A percentile compares a stretch with the other conserved stretches of the same genome.
phyloP scores from a whole-genome alignment of 768 basidiomycete genomes.

The Amylocystis lapponica region DNA sequence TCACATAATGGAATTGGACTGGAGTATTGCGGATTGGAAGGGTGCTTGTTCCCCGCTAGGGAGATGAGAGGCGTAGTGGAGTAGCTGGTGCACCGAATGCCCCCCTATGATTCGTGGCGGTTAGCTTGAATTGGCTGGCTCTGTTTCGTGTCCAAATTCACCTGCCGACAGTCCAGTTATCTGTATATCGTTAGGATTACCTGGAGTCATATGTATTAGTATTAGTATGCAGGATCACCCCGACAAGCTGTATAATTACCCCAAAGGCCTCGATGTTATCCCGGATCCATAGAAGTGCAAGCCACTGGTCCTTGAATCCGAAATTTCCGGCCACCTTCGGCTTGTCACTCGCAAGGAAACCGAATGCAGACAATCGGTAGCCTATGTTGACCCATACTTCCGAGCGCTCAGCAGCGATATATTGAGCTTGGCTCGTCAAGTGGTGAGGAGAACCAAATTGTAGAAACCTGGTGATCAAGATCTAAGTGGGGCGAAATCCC shows the following conservation, averaged over 20 bases:
- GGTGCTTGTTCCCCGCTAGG: constrained; percentile 53
- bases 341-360: constrained; percentile 64
- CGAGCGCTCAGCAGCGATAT: constrained; percentile 52
- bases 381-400: constrained; percentile 77
- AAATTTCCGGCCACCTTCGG: constrained; percentile 66
- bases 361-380: constrained; percentile 71
- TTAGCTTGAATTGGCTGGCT: no score
- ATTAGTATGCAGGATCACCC: neutral
- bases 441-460: constrained; percentile 75
- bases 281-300: constrained; percentile 67
- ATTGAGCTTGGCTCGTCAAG: constrained; percentile 57
- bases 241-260: constrained; percentile 44
- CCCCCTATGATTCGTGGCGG: no score
- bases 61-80: constrained; percentile 63
- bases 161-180: constrained; percentile 72
- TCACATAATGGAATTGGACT: constrained; percentile 72
- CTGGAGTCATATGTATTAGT: constrained; percentile 28
- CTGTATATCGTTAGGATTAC: constrained; percentile 54
- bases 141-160: no score
- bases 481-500: neutral
- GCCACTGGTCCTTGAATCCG: constrained; percentile 83
- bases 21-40: constrained; percentile 58
- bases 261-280: constrained; percentile 66
- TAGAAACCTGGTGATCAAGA: constrained; percentile 54
- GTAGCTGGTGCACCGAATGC: constrained; percentile 69